A percentile compares a stretch with the other conserved stretches of the same genome.
Conservation (phyloP, 305 asterid species). For the Withania somnifera region DNA sequence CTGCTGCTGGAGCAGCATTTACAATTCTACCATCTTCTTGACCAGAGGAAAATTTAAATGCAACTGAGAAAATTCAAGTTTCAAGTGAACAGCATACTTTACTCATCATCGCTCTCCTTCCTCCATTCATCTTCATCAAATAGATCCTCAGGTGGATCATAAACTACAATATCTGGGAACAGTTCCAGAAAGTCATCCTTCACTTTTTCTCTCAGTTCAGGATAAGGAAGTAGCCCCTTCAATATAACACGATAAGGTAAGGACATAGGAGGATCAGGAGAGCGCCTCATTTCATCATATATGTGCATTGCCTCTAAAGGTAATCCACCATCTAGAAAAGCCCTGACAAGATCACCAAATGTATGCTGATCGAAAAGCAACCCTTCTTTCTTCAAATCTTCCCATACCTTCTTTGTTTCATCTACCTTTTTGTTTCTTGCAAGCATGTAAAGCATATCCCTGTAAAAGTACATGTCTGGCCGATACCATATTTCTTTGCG, state of each 20-base stretch:
- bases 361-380: slow-evolving; percentile 91
- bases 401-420: slow-evolving; percentile 63
- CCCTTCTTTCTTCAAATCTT: slow-evolving; percentile 56
- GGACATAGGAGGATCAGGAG: slow-evolving; percentile 65
- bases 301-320: slow-evolving; percentile 68
- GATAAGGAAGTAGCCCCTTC: slow-evolving; percentile 66
- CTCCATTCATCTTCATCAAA: slow-evolving; percentile 33
- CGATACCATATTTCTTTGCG: slow-evolving; percentile 82
- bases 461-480: slow-evolving; percentile 87
- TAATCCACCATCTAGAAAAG: slow-evolving; percentile 56
- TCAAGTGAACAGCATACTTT: background rate
- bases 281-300: slow-evolving; percentile 72
- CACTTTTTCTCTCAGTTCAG: slow-evolving; percentile 77
- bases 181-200: slow-evolving; percentile 79
- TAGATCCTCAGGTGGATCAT: slow-evolving; percentile 80
- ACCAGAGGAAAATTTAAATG: background rate
- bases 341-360: slow-evolving; percentile 79
- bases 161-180: slow-evolving; percentile 68
- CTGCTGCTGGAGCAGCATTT: background rate
- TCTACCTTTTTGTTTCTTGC: slow-evolving; percentile 70
- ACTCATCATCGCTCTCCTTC: slow-evolving; percentile 42
- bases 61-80: background rate
- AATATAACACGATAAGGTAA: slow-evolving; percentile 77
- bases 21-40: background rate
- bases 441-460: slow-evolving; percentile 93